These are phyloP conservation scores for Articulospora tetracladia DNA, from an alignment of 495 filamentous ascomycete genomes.

Conservation along the genomic window DNA sequence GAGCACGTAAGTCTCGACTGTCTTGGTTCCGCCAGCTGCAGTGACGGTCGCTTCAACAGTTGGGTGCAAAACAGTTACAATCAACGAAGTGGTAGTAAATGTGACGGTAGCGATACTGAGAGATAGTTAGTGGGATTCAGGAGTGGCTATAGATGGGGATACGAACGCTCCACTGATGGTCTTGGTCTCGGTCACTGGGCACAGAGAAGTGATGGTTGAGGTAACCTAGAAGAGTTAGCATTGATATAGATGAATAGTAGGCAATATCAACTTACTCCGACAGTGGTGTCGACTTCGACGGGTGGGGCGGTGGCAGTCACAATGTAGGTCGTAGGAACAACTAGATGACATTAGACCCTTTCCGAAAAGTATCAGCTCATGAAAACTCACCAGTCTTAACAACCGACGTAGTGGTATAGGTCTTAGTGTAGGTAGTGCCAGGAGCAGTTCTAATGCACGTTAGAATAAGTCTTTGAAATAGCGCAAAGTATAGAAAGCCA, in stretches of 20 bases:
- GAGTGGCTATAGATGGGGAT: not conserved
- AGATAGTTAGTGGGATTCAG: not conserved
- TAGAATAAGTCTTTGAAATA: not conserved
- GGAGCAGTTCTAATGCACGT: slow-evolving; percentile 1
- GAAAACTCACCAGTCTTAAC: slow-evolving; percentile 7
- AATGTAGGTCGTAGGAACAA: slow-evolving; percentile 12
- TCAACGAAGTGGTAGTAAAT: not conserved
- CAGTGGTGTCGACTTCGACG: slow-evolving; percentile 3
- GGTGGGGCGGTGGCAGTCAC: not conserved
- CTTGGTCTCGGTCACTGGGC: slow-evolving; percentile 16
- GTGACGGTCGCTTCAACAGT: slow-evolving; percentile 1
- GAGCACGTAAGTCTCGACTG: slow-evolving; percentile 9
- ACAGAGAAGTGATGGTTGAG: slow-evolving; percentile 12
- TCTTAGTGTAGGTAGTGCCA: slow-evolving; percentile 7
- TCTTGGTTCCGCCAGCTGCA: slow-evolving; percentile 2
- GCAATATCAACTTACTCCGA: not conserved
- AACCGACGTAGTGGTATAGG: slow-evolving; percentile 19
- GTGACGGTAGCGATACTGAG: not conserved
- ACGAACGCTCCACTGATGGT: slow-evolving; percentile 12
- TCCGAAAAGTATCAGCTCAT: not conserved
- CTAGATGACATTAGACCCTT: not conserved
- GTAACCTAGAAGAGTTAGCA: slow-evolving; percentile 9
- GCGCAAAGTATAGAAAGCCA: too few relatives aligned
- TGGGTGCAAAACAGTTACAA: not conserved
- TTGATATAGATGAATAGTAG: too few relatives aligned